Evolutionary conservation across 371 early-diverging fungal genomes (phyloP).

Genomic region (Haplosporangium sp.): DNA sequence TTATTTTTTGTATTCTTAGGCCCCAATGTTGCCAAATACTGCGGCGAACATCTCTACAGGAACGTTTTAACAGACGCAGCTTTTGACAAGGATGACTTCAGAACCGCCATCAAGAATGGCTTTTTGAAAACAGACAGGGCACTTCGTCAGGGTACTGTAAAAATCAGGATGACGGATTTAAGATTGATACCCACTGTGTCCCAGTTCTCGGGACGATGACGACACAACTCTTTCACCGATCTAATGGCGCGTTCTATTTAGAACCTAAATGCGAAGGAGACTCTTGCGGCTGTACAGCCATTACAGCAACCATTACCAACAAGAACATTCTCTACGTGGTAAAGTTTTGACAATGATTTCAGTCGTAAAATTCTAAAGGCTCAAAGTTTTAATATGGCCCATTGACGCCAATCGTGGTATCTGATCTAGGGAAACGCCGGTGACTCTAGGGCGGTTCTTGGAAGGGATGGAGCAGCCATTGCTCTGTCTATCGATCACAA

Average conservation of each 20-base stretch:
- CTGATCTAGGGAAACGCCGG: conserved; percentile 85
- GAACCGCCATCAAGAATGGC: conserved; percentile 76
- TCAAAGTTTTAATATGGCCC: too few species aligned
- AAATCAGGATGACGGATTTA: neutral
- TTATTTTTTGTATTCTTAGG: too few species aligned
- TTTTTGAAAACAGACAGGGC: conserved; percentile 85
- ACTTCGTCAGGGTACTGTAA: conserved; percentile 70
- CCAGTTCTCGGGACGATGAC: neutral
- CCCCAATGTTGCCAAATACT: conserved; percentile 81
- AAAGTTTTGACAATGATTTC: conserved; percentile 4
- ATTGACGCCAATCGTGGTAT: neutral
- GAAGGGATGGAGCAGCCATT: conserved; percentile 77
- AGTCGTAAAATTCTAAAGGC: too few species aligned
- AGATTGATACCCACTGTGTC: too few species aligned
- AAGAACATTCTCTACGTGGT: conserved; percentile 61
- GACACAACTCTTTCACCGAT: neutral
- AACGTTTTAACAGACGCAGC: conserved; percentile 70
- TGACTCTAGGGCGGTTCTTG: conserved; percentile 92
- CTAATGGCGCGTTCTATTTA: too few species aligned
- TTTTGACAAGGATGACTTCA: conserved; percentile 71
- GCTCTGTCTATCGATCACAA: conserved; percentile 95
- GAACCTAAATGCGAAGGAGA: conserved; percentile 77
- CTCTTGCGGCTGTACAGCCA: conserved; percentile 95
- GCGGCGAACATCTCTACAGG: conserved; percentile 77
- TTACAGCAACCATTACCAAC: conserved; percentile 83